Evolutionary conservation across 192 early-diverging fungal genomes (phyloP), one percentile per base, ranked within the genome.

Genomic region (Funneliformis geosporum): DNA sequence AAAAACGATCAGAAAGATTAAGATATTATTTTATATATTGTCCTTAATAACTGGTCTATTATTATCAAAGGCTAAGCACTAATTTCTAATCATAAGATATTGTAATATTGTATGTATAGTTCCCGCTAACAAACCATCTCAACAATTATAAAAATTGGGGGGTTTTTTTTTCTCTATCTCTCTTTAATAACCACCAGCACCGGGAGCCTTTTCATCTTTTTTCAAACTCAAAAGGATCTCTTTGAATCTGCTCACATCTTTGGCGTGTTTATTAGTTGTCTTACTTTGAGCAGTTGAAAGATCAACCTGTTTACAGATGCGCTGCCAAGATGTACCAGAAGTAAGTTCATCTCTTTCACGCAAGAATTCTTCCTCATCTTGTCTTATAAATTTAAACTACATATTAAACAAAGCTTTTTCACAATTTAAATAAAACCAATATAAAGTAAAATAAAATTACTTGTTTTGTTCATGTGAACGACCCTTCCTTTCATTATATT

Each of bases 401-500:
- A 80, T 25, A 77, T 21, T 47, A 64, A 44, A 27, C 21, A 79
- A 79, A 78, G 9, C n/a, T 16, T 21, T 14, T 50, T 18, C 8
- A 38, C 3, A 64, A 40, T 27, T 38, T 27, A 40, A 66, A 55
- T 11, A 40, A 42, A 77, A n/a, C 25, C 2, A 7, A 71, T 16
- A 11, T 33, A 27, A 27, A 23, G 16, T 40, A 67, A 42, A 11
- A n/a, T n/a, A 38, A 60, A 16, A n/a, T 76, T 85, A 90, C 89
- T 86, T 85, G 85, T 93, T 93, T 76, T 90, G 85, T 76, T 88
- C 84, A 40, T 93, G 89, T 1, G 90, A 85, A 59, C 86, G 87
- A 46, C 90, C 87, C 76, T 90, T 91, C 84, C 88, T 92, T 80
- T 91, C 89, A 65, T 95, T 95, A 61, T 95, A 95, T 73, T 93